Percentiles rank a stretch among this genome's conserved stretches.
Evolutionary conservation across 2,329 filamentous ascomycete genomes (phyloP).

Genomic region (Fusarium pseudocircinatum): DNA sequence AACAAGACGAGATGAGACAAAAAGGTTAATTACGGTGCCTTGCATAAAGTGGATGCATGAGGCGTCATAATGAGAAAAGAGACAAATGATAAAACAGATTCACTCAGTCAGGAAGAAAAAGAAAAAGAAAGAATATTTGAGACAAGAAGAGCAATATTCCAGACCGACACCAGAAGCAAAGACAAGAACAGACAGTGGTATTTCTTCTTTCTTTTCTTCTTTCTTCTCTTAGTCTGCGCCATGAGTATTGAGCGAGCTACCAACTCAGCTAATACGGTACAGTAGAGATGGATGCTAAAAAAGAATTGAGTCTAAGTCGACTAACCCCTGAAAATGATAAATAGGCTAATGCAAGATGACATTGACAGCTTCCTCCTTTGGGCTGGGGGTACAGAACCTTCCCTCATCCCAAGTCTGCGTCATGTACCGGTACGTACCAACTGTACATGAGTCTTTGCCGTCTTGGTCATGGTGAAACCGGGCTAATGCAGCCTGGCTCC

Average conservation of each 20-base stretch:
- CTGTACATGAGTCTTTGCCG: background rate
- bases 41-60: slow-evolving; percentile 29
- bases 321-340: slow-evolving; percentile 1
- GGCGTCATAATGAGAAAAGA: slow-evolving; percentile 22
- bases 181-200: background rate
- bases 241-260: background rate
- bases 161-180: slow-evolving; percentile 30
- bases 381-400: slow-evolving; percentile 18
- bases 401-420: slow-evolving; percentile 9
- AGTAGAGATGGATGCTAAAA: background rate
- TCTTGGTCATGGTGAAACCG: slow-evolving; percentile 27
- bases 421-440: slow-evolving; percentile 23
- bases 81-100: slow-evolving; percentile 5
- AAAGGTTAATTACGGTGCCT: slow-evolving; percentile 17
- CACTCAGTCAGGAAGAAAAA: background rate
- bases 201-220: background rate
- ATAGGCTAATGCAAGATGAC: slow-evolving; percentile 41
- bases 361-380: slow-evolving; percentile 38
- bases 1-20: background rate
- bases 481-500: slow-evolving; percentile 41
- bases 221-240: background rate
- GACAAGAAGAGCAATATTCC: slow-evolving; percentile 35
- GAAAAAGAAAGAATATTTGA: background rate
- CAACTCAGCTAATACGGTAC: background rate
- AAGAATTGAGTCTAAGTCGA: background rate